Percentiles rank a stretch among this genome's conserved stretches.
These are phyloP conservation scores for Aspergillus oerlinghausenensis DNA, from an alignment of 2,329 filamentous ascomycete genomes.

Conservation along the genomic window DNA sequence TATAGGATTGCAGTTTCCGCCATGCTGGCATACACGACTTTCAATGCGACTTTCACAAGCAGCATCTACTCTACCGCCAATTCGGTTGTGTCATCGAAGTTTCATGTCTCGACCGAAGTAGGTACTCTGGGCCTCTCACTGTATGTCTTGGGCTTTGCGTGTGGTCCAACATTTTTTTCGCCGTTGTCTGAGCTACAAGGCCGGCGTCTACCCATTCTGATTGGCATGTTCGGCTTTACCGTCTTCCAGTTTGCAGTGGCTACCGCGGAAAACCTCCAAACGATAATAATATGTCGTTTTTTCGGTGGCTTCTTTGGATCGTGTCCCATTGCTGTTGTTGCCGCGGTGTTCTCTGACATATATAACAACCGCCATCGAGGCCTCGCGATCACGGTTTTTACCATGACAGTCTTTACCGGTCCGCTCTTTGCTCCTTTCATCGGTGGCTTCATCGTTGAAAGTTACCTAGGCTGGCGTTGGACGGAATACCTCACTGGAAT, in stretches of 20 bases:
- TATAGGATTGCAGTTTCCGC: constrained; percentile 21
- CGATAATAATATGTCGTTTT: constrained; percentile 42
- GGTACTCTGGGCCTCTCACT: constrained; percentile 39
- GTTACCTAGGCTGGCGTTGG: constrained; percentile 48
- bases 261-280: constrained; percentile 32
- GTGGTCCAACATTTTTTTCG: constrained; percentile 55
- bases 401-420: constrained; percentile 49
- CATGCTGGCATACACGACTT: constrained; percentile 45
- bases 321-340: constrained; percentile 49
- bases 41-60: constrained; percentile 51
- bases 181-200: constrained; percentile 57
- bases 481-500: constrained; percentile 46
- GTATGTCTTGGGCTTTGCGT: constrained; percentile 46
- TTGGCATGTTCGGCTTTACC: constrained; percentile 34
- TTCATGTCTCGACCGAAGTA: constrained; percentile 49
- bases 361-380: constrained; percentile 46
- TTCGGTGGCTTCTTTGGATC: constrained; percentile 51
- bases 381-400: constrained; percentile 44
- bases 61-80: constrained; percentile 70
- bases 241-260: constrained; percentile 43
- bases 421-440: constrained; percentile 51
- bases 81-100: constrained; percentile 51
- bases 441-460: constrained; percentile 50
- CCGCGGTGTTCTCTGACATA: constrained; percentile 55
- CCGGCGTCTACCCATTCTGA: constrained; percentile 47